Evolutionary conservation across 2,329 filamentous ascomycete genomes (phyloP), one percentile per base, ranked within the genome.

Genomic region (Stemphylium lycopersici): DNA sequence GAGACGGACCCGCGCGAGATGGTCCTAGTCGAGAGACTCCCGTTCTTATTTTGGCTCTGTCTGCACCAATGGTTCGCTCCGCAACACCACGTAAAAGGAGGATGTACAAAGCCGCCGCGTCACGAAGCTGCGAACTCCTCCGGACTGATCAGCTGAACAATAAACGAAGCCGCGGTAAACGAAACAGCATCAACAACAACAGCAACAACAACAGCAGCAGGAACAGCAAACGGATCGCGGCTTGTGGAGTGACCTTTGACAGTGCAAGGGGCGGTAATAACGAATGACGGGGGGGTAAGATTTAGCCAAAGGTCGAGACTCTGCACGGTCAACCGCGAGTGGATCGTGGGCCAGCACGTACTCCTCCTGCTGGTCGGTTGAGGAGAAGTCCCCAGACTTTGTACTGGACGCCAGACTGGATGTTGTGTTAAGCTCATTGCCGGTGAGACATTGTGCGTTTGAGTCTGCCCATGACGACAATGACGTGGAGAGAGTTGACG

Each of bases 181-280:
- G 26, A 29, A 29, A 26, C 5, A 42, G 36, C 31, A 40, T 39
- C 29, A 24, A 16, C 39, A 26, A 42, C 32, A 33, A 33, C 40
- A 45, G 32, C 47, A 49, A 36, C 39, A 43, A 48, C 29, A 40
- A 39, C 24, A 34, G n/a, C n/a, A n/a, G n/a, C 47, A 49, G 34
- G 38, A 43, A 48, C 29, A 40, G 33, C 24, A 34, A 50, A 37
- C 54, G 24, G 33, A 42, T 43, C 36, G 47, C 38, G 46, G 24
- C n/a, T 31, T 45, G 51, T 36, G 42, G 20, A 50, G 42, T 31
- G 32, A 32, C 34, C 26, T 34, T 34, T 34, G 33, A 33, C 26
- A 24, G 39, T 47, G 55, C 52, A 51, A 55, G 55, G 55, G 43
- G 52, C 50, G 47, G 47, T 55, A 51, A 55, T 55, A 43, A 55